phyloP scores from a whole-genome alignment of 2,329 filamentous ascomycete species.

The Penicillium sclerotiorum region DNA sequence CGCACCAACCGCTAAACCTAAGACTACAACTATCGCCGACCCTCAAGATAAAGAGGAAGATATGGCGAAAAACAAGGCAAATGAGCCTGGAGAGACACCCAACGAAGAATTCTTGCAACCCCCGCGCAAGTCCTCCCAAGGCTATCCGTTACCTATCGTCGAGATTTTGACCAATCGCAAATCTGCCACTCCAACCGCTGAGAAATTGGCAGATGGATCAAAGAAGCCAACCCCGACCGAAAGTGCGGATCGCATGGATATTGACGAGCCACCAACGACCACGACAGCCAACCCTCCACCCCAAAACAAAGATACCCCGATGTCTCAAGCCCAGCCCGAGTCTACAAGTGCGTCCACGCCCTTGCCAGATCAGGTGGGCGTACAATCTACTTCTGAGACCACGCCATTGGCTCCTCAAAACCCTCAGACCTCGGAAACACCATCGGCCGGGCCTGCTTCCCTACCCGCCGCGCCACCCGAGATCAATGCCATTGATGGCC shows the following conservation, averaged over 20 bases:
- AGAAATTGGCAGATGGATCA: neutral
- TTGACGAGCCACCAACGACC: conserved; percentile 13
- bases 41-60: neutral
- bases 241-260: conserved; percentile 16
- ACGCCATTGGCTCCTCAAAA: conserved; percentile 3
- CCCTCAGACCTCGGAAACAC: conserved; percentile 1
- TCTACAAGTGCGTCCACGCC: neutral
- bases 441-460: conserved; percentile 9
- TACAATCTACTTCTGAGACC: conserved; percentile 6
- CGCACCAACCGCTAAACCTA: neutral
- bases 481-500: conserved; percentile 4
- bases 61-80: neutral
- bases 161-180: conserved; percentile 7
- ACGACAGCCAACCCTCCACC: neutral
- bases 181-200: neutral
- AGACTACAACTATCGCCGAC: neutral
- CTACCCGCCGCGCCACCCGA: conserved; percentile 15
- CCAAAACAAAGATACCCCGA: conserved; percentile 7
- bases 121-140: conserved; percentile 3
- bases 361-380: conserved; percentile 6
- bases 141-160: conserved; percentile 6
- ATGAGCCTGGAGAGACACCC: neutral
- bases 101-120: neutral
- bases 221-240: neutral
- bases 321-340: neutral